Conservation (phyloP, 345 rosid species). For the Pistacia vera region DNA sequence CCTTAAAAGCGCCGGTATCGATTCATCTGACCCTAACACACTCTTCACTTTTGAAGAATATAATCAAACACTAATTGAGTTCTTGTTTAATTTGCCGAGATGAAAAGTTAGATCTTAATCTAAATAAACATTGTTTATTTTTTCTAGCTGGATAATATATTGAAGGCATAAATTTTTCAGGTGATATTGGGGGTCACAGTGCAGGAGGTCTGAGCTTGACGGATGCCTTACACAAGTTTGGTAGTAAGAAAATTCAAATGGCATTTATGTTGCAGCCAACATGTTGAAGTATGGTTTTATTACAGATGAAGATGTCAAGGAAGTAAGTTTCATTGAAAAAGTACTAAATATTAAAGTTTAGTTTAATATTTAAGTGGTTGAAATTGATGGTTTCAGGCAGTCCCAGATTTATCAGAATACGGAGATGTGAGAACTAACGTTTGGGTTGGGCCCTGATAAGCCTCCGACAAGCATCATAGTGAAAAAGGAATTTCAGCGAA, state of each 20-base stretch:
- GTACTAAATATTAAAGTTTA: too few relatives aligned
- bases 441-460: conserved; percentile 35
- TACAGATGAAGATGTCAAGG: conserved; percentile 19
- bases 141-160: too few relatives aligned
- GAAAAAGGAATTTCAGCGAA: conserved; percentile 34
- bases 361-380: background rate
- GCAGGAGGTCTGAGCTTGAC: conserved; percentile 44
- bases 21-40: conserved; percentile 39
- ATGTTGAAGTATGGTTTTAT: conserved; percentile 40
- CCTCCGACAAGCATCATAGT: conserved; percentile 38
- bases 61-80: conserved; percentile 38
- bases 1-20: conserved; percentile 46
- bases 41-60: conserved; percentile 41
- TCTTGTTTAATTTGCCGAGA: conserved; percentile 38
- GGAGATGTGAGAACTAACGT: conserved; percentile 12
- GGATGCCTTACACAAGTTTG: conserved; percentile 39
- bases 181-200: conserved; percentile 54
- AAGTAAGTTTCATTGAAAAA: conserved; percentile 8
- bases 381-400: background rate
- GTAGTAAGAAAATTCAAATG: conserved; percentile 33
- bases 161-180: background rate
- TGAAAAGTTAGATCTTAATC: conserved; percentile 15
- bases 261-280: conserved; percentile 43
- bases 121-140: too few relatives aligned
- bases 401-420: background rate